phyloP scores from a whole-genome alignment of 352 stramenopile genomes.

The Phytophthora ohioensis region DNA sequence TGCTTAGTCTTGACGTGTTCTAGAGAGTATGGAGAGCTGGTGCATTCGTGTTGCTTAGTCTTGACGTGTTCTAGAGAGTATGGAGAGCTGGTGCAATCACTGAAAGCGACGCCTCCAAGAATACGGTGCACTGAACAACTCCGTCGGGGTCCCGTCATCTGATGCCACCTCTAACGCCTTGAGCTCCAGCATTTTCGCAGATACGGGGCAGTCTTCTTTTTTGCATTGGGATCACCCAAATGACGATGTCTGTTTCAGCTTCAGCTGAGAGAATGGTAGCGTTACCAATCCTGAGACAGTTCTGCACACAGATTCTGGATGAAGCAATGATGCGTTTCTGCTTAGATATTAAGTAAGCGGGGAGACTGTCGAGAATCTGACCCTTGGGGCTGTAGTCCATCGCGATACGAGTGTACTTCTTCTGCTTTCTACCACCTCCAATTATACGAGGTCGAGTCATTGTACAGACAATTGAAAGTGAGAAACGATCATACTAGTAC shows the following conservation, averaged over 20 bases:
- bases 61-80: too few species aligned
- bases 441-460: slow-evolving; percentile 2
- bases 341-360: slow-evolving; percentile 1
- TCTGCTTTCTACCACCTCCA: not conserved
- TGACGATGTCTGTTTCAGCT: slow-evolving; percentile 1
- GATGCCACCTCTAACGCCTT: not conserved
- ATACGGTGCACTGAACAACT: slow-evolving; percentile 1
- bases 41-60: not conserved
- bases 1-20: slow-evolving; percentile 10
- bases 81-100: too few species aligned
- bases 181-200: not conserved
- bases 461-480: not conserved
- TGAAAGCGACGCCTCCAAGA: not conserved
- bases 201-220: slow-evolving; percentile 10
- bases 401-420: not conserved
- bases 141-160: not conserved
- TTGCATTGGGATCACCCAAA: slow-evolving; percentile 5
- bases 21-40: not conserved
- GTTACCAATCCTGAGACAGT: not conserved
- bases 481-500: not conserved
- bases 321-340: not conserved
- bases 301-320: not conserved
- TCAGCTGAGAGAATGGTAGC: slow-evolving; percentile 3
- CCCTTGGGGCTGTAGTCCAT: not conserved
- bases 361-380: not conserved